phyloP scores from a whole-genome alignment of 2,329 filamentous ascomycete species.

The Gaeumannomyces sp. region DNA sequence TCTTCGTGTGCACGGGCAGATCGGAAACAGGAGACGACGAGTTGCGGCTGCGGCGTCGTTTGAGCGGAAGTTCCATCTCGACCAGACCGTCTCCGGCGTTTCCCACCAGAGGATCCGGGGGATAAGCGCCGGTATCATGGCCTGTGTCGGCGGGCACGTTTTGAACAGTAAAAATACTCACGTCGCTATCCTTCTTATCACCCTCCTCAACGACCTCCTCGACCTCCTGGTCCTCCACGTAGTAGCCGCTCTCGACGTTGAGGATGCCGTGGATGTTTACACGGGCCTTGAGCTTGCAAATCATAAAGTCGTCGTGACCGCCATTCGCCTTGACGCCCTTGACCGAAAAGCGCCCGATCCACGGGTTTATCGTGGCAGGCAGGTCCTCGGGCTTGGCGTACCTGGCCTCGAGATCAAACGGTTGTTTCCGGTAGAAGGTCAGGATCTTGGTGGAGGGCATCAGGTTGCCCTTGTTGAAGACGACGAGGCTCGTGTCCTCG shows the following conservation, averaged over 20 bases:
- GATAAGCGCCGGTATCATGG: conserved; percentile 1
- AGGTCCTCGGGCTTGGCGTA: conserved; percentile 83
- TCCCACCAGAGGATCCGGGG: neutral
- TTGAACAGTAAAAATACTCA: conserved; percentile 42
- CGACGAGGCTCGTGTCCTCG: conserved; percentile 92
- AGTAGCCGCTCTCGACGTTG: conserved; percentile 96
- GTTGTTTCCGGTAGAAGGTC: conserved; percentile 97
- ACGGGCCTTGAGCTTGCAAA: conserved; percentile 98
- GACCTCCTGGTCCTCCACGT: conserved; percentile 94
- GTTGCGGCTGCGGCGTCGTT: conserved; percentile 5
- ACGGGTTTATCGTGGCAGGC: conserved; percentile 84
- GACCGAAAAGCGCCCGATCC: conserved; percentile 96
- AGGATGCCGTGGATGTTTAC: conserved; percentile 94
- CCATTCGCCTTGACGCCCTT: conserved; percentile 89
- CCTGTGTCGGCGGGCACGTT: neutral
- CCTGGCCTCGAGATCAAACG: conserved; percentile 91
- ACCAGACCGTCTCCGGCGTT: neutral
- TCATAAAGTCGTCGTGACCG: conserved; percentile 95
- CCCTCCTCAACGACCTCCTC: conserved; percentile 57
- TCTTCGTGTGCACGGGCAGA: conserved; percentile 13
- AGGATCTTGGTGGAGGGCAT: conserved; percentile 98
- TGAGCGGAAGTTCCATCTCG: neutral
- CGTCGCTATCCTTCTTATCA: conserved; percentile 64
- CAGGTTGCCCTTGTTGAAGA: conserved; percentile 95
- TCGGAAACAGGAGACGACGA: conserved; percentile 2